Evolutionary conservation across 1,139 yeast genomes (phyloP), one percentile per base, ranked within the genome.

Genomic region (Geotrichum restrictum): DNA sequence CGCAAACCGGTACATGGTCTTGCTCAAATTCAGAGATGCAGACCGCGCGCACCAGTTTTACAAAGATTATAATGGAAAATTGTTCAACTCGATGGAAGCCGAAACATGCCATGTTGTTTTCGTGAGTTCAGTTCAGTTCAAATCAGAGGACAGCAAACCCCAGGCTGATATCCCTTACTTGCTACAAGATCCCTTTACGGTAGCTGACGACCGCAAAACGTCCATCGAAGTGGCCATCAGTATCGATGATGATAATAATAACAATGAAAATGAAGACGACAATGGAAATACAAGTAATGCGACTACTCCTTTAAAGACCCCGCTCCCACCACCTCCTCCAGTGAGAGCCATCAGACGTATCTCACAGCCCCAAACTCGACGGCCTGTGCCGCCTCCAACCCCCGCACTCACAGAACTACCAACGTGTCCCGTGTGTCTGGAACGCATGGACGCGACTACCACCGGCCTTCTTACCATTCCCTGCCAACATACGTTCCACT

Each of bases 401-500:
- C 66, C 56, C 14, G 53, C 65, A 3, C 62, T 76, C 18, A 71
- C 79, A 19, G 97, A 91, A 64, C 73, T 91, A 18, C 96, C 98
- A 0, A 85, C 95, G 0, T 91, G 98, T 63, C 96, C 97, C 0
- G 97, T 91, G 0, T 91, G 98, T 64, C 72, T 91, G 22, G 98
- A 91, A 62, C 73, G 95, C 58, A 83, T 91, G 85, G 98, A 91
- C 66, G 76, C 93, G 1, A 79, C 79, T 22, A 75, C 85, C 4
- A 83, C 95, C 0, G 98, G 98, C 0, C 70, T 91, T 14, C 71
- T 89, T 11, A 91, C 97, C 0, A 89, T 88, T 47, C 88, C 94
- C 0, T 91, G 97, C 59, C 96, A 88, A 65, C 97, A 91, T 65
- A 88, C 96, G 0, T 91, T 88, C 68, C 97, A 91, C 67, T 89